Evolutionary conservation across 2,329 filamentous ascomycete genomes (phyloP).

Genomic region (Pyrenochaeta sp.): DNA sequence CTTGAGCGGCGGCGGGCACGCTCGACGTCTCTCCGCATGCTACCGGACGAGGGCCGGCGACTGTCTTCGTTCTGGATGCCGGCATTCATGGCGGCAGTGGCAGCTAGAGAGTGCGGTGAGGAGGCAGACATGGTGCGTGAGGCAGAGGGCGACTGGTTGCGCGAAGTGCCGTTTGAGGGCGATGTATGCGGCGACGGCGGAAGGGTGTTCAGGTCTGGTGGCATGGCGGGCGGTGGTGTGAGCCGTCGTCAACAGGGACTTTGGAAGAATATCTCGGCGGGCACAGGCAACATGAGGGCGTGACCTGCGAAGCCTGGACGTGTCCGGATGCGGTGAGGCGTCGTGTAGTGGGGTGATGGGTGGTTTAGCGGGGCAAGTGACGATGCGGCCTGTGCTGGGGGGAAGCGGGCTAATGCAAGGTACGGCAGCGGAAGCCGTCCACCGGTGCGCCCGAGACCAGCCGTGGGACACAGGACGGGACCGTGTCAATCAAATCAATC

Average conservation of each 20-base stretch:
- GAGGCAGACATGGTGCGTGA: conserved; percentile 63
- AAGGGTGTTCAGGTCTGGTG: conserved; percentile 68
- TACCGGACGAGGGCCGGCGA: conserved; percentile 57
- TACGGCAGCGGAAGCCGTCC: not conserved
- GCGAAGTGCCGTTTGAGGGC: conserved; percentile 32
- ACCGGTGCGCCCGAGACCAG: too few relatives aligned
- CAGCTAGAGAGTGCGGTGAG: conserved; percentile 75
- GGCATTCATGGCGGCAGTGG: conserved; percentile 79
- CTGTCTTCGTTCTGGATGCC: conserved; percentile 73
- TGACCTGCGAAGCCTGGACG: not conserved
- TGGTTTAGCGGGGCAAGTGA: conserved; percentile 1
- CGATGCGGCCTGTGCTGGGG: not conserved
- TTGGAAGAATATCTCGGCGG: not conserved
- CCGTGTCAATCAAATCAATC: not conserved
- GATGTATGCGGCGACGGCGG: conserved; percentile 58
- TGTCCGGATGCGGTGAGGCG: not conserved
- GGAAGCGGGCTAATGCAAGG: conserved; percentile 8
- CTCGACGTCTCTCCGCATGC: conserved; percentile 52
- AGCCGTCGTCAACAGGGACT: conserved; percentile 1
- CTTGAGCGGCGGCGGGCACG: conserved; percentile 70
- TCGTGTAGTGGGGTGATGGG: not conserved
- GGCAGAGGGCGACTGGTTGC: conserved; percentile 45
- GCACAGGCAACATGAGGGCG: not conserved
- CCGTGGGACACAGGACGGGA: too few relatives aligned
- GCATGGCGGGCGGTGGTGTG: conserved; percentile 49